A percentile compares a stretch with the other conserved stretches of the same genome.
phyloP scores from a whole-genome alignment of 495 filamentous ascomycete genomes.

The Annulohypoxylon moriforme region DNA sequence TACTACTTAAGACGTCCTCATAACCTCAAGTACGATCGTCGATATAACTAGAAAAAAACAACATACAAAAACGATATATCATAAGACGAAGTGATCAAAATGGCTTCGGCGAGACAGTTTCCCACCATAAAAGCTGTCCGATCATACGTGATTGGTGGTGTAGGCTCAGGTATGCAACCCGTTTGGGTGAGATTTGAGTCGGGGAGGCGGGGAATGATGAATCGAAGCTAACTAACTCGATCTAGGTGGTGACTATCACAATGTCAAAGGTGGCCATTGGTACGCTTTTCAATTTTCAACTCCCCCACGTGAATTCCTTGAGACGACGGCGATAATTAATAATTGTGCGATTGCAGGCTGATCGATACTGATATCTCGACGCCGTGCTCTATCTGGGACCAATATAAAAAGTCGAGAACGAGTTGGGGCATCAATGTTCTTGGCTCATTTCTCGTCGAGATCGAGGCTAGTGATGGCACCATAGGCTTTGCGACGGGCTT shows the following conservation, averaged over 20 bases:
- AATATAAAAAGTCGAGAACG: conserved; percentile 86
- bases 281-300: conserved; percentile 41
- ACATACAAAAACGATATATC: background rate
- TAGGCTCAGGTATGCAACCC: conserved; percentile 72
- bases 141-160: conserved; percentile 85
- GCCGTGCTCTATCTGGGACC: conserved; percentile 87
- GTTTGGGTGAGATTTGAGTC: background rate
- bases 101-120: conserved; percentile 64
- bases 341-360: conserved; percentile 61
- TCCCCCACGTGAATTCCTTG: background rate
- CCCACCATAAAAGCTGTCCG: conserved; percentile 82
- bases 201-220: conserved; percentile 15
- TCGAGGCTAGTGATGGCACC: conserved; percentile 87
- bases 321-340: conserved; percentile 11
- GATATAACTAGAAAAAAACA: conserved; percentile 6
- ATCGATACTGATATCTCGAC: conserved; percentile 92
- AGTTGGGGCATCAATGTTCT: conserved; percentile 97
- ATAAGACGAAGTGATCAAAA: conserved; percentile 32
- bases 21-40: background rate
- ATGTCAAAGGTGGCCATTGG: conserved; percentile 93
- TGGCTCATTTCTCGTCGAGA: conserved; percentile 92
- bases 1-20: background rate
- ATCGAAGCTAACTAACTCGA: conserved; percentile 21
- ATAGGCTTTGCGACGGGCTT: conserved; percentile 95
- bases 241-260: conserved; percentile 87